Percentiles rank a stretch among this genome's conserved stretches.
These are phyloP conservation scores for Tremella fuciformis DNA, from an alignment of 768 basidiomycete species.

Conservation along the genomic window DNA sequence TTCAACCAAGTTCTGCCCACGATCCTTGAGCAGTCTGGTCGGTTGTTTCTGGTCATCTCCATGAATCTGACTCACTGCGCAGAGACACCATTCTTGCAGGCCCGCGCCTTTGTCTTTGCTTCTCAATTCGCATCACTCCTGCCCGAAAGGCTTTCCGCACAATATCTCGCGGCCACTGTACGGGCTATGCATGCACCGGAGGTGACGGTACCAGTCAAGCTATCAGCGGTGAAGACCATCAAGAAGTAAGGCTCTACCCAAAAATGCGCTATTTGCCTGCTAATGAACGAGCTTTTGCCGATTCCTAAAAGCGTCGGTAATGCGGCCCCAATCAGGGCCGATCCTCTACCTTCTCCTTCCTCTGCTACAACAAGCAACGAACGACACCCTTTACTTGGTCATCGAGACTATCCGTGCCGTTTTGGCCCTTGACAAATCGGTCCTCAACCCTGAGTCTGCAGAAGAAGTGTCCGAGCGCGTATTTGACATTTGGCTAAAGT, in stretches of 20 bases:
- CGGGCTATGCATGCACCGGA: slow-evolving; percentile 73
- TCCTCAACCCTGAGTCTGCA: slow-evolving; percentile 57
- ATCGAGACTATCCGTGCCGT: slow-evolving; percentile 80
- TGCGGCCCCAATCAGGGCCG: slow-evolving; percentile 65
- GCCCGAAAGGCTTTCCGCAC: slow-evolving; percentile 67
- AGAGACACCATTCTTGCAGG: slow-evolving; percentile 92
- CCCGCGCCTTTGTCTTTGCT: slow-evolving; percentile 89
- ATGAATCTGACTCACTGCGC: slow-evolving; percentile 4
- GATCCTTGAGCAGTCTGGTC: slow-evolving; percentile 60
- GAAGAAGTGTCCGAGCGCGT: slow-evolving; percentile 64
- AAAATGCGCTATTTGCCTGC: neutral
- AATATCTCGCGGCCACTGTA: slow-evolving; percentile 83
- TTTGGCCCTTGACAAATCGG: slow-evolving; percentile 64
- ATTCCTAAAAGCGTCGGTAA: slow-evolving; percentile 58
- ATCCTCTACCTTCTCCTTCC: slow-evolving; percentile 80
- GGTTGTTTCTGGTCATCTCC: slow-evolving; percentile 25
- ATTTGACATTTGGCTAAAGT: slow-evolving; percentile 79
- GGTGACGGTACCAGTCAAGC: slow-evolving; percentile 80
- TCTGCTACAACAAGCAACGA: slow-evolving; percentile 72
- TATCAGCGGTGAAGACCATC: slow-evolving; percentile 89
- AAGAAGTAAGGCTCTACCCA: slow-evolving; percentile 66
- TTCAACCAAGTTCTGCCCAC: slow-evolving; percentile 76
- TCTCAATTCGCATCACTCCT: slow-evolving; percentile 78
- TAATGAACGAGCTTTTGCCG: slow-evolving; percentile 53
- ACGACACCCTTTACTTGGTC: slow-evolving; percentile 83